Conservation (phyloP, 1,284 basidiomycete genomes). For the Porogramme epimiltina region DNA sequence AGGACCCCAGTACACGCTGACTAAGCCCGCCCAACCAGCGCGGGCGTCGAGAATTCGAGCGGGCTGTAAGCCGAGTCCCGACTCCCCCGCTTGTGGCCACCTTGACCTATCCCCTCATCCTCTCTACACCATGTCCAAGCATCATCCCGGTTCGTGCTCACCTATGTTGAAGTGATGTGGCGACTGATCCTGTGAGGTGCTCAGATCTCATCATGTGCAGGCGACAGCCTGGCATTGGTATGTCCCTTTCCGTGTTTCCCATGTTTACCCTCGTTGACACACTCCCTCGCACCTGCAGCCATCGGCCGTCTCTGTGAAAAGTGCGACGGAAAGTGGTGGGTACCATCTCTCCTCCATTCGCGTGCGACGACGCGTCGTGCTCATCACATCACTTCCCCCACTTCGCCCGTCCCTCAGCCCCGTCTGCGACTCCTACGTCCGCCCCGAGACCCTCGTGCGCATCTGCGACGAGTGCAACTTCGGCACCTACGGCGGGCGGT, state of each 20-base stretch:
- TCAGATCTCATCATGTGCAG: slow-evolving; percentile 96
- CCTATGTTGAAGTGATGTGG: neutral
- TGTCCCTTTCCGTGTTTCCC: slow-evolving; percentile 30
- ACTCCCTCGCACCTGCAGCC: slow-evolving; percentile 48
- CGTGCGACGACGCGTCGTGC: neutral
- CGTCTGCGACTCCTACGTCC: slow-evolving; percentile 98
- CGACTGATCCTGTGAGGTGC: neutral
- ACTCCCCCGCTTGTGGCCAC: too few relatives aligned
- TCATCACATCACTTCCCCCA: neutral
- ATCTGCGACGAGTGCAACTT: slow-evolving; percentile 99
- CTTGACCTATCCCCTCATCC: neutral
- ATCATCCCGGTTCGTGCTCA: slow-evolving; percentile 78
- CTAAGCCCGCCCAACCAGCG: too few relatives aligned
- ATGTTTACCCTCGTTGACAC: neutral
- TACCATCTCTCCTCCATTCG: neutral
- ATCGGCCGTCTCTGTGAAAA: slow-evolving; percentile 98
- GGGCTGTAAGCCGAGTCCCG: too few relatives aligned
- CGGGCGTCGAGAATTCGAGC: too few relatives aligned
- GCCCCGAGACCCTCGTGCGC: slow-evolving; percentile 95
- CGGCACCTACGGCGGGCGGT: slow-evolving; percentile 94
- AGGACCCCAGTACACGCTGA: too few relatives aligned
- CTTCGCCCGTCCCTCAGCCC: slow-evolving; percentile 59
- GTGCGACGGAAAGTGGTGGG: slow-evolving; percentile 98
- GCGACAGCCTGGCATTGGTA: slow-evolving; percentile 93
- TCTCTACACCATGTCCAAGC: slow-evolving; percentile 71